Percentiles rank a stretch among this genome's conserved stretches.
Conservation (phyloP, 352 stramenopile species). For the Sclerospora graminicola region DNA sequence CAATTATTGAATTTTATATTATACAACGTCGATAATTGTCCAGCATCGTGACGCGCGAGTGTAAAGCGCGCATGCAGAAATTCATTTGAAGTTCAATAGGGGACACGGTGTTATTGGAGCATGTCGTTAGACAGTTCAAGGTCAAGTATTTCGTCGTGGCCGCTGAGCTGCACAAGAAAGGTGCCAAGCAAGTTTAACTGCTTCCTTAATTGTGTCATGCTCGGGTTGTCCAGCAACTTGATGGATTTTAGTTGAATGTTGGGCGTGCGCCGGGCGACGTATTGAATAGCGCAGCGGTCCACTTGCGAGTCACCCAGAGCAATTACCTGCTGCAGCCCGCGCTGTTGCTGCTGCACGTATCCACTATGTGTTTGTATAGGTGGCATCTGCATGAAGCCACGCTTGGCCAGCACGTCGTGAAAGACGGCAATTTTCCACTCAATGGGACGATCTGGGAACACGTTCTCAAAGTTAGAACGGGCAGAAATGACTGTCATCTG, state of each 20-base stretch:
- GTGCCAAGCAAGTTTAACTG: conserved; percentile 48
- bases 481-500: conserved; percentile 59
- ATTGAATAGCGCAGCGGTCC: conserved; percentile 64
- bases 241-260: conserved; percentile 61
- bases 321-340: conserved; percentile 45
- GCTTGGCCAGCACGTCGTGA: conserved; percentile 38
- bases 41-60: no score
- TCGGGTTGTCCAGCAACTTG: conserved; percentile 70
- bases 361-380: conserved; percentile 10
- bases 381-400: conserved; percentile 11
- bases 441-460: conserved; percentile 46
- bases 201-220: conserved; percentile 62
- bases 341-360: conserved; percentile 19
- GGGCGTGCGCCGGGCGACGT: conserved; percentile 36
- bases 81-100: no score
- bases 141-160: conserved; percentile 54
- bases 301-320: conserved; percentile 60
- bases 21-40: background rate
- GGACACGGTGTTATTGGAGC: conserved; percentile 42
- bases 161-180: conserved; percentile 52
- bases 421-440: conserved; percentile 79
- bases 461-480: conserved; percentile 44
- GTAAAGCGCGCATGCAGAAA: no score
- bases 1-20: no score
- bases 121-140: conserved; percentile 64